Conservation (phyloP, 768 basidiomycete genomes). For the Scleroderma citrinum region DNA sequence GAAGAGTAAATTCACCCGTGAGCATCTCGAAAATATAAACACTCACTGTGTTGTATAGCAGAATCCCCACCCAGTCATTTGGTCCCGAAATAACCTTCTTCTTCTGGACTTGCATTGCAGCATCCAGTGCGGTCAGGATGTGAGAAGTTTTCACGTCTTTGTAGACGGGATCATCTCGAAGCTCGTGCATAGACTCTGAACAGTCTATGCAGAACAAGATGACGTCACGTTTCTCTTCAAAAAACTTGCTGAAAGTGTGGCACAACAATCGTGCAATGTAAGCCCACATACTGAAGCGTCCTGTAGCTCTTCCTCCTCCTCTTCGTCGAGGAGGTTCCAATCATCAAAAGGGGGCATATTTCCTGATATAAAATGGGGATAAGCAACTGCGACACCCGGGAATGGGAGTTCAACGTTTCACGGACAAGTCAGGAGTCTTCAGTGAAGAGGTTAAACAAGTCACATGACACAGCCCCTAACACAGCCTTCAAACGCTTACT, state of each 20-base stretch:
- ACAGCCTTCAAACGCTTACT: too few species aligned
- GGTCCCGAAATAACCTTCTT: slow-evolving; percentile 86
- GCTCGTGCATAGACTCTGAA: slow-evolving; percentile 80
- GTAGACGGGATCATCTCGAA: slow-evolving; percentile 57
- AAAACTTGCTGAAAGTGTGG: slow-evolving; percentile 38
- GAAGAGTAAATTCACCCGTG: not conserved
- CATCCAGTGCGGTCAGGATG: slow-evolving; percentile 71
- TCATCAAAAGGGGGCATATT: slow-evolving; percentile 51
- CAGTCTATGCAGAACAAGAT: slow-evolving; percentile 96
- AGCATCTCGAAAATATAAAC: not conserved
- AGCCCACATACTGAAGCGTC: slow-evolving; percentile 49
- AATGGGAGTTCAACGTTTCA: too few species aligned
- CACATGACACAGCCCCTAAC: too few species aligned
- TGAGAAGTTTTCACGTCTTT: slow-evolving; percentile 70
- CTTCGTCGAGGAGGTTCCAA: slow-evolving; percentile 75
- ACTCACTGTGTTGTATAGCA: slow-evolving; percentile 90
- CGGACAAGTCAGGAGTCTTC: too few species aligned
- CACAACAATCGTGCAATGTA: not conserved
- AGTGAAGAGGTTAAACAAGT: too few species aligned
- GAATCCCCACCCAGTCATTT: slow-evolving; percentile 82
- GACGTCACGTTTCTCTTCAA: slow-evolving; percentile 76
- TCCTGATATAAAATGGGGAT: not conserved
- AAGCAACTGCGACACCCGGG: too few species aligned
- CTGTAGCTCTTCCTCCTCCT: slow-evolving; percentile 79
- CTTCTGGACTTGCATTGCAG: slow-evolving; percentile 83